Base-by-base conservation (phyloP, 345 rosid species). In the Physaria fendleri region DNA sequence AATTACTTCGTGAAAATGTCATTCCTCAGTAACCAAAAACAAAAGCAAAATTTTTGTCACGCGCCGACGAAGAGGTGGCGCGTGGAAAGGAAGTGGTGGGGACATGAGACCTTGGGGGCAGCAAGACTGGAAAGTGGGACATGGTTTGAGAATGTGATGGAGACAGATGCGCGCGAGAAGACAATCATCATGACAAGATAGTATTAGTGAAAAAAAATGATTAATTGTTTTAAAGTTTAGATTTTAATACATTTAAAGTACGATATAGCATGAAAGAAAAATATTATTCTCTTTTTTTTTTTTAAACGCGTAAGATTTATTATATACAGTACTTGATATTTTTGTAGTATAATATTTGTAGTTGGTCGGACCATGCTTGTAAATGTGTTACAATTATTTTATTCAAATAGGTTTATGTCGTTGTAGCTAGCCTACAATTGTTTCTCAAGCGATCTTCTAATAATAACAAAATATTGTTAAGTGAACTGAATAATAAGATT, bases 161-260 rank as follows among this genome's bases (percentile, higher is more conserved):
- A 20, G 55, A 55, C 58, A 62, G 44, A 45, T 70, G 74, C n/a
- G 74, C 74, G 69, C 53, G 64, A 63, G 59, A 46, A n/a, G 64
- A 70, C 69, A 69, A 55, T 62, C 68, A 62, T 70, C 47, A 62
- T 63, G 53, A 52, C 12, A n/a, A 62, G 8, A 28, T 37, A 68
- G 67, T 68, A n/a, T 53, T 68, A 67, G 38, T 43, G 38, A 57
- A 59, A 66, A 12, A 39, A 50, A 66, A 66, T 47, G 10, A 63
- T 5, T 11, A 5, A 1, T 5, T 6, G 3, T 8, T 4, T 0
- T 0, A 4, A 20, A 20, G 11, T 25, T 41, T 64, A 52, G 44
- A 53, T 42, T 64, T 41, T 50, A 40, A 35, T 41, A 64, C 68
- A 52, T 38, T 35, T 52, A 52, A 64, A 53, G 34, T 66, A 66